phyloP scores from a whole-genome alignment of 495 filamentous ascomycete genomes.

The Penicillium paxilli region DNA sequence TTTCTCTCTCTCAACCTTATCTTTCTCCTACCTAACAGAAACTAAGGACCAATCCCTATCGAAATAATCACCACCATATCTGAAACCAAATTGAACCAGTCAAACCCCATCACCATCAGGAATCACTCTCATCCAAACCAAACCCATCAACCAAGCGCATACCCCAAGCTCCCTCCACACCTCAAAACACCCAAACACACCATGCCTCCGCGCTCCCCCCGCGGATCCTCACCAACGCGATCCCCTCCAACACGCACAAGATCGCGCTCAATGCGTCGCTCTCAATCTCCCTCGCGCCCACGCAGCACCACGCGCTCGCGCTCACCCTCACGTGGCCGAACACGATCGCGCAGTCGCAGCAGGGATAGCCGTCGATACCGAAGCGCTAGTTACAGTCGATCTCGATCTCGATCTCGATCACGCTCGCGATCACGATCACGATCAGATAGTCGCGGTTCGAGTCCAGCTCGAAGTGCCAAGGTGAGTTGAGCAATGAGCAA shows the following conservation, averaged over 20 bases:
- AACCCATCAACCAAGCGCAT: not conserved
- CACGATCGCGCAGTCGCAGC: slow-evolving; percentile 48
- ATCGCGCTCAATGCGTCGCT: too few species aligned
- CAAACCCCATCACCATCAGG: too few species aligned
- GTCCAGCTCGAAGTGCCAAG: slow-evolving; percentile 58
- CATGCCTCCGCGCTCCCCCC: slow-evolving; percentile 28
- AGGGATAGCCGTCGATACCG: slow-evolving; percentile 36
- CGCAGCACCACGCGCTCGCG: slow-evolving; percentile 38
- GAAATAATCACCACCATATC: too few species aligned
- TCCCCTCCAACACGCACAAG: slow-evolving; percentile 12
- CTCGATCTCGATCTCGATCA: too few species aligned
- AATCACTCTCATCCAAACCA: not conserved
- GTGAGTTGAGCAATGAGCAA: slow-evolving; percentile 33
- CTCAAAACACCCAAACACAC: not conserved
- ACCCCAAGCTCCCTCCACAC: not conserved
- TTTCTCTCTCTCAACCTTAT: too few species aligned
- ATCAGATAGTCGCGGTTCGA: slow-evolving; percentile 40
- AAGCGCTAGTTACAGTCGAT: slow-evolving; percentile 48
- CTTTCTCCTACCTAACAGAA: too few species aligned
- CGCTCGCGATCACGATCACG: too few species aligned
- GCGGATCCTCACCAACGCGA: slow-evolving; percentile 22
- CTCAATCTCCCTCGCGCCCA: slow-evolving; percentile 37
- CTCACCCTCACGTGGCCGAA: slow-evolving; percentile 40
- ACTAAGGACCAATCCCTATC: too few species aligned
- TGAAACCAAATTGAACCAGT: too few species aligned